Conservation (phyloP, 2,329 filamentous ascomycete genomes). For the Nothopassalora personata region DNA sequence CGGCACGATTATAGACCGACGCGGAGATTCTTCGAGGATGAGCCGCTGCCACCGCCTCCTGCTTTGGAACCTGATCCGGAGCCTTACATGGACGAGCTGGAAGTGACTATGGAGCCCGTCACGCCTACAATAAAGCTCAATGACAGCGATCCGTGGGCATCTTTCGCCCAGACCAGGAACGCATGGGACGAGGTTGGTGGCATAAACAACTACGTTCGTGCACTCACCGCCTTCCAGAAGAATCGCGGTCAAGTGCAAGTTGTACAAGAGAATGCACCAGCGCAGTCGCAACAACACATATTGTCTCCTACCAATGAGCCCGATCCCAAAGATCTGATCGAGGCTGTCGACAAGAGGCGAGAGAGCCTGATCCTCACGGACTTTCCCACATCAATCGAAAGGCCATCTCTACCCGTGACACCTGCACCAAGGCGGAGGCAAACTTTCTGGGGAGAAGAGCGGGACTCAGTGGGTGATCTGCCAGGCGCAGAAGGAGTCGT, state of each 20-base stretch:
- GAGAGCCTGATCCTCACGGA: slow-evolving; percentile 70
- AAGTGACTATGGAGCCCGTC: slow-evolving; percentile 22
- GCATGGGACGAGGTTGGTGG: slow-evolving; percentile 90
- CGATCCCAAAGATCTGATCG: slow-evolving; percentile 24
- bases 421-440: slow-evolving; percentile 70
- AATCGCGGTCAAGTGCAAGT: slow-evolving; percentile 42
- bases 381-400: slow-evolving; percentile 75
- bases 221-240: slow-evolving; percentile 58
- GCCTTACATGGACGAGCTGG: slow-evolving; percentile 26
- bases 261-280: slow-evolving; percentile 16
- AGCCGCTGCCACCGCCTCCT: slow-evolving; percentile 17
- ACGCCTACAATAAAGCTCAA: slow-evolving; percentile 47
- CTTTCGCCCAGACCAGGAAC: slow-evolving; percentile 63
- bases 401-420: slow-evolving; percentile 84
- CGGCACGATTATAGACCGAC: slow-evolving; percentile 58
- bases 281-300: slow-evolving; percentile 15
- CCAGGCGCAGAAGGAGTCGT: slow-evolving; percentile 79
- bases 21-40: slow-evolving; percentile 61
- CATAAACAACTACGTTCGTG: slow-evolving; percentile 81
- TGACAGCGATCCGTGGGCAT: slow-evolving; percentile 61
- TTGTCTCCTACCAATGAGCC: slow-evolving; percentile 23
- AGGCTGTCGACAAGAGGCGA: slow-evolving; percentile 36
- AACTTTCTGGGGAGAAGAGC: slow-evolving; percentile 62
- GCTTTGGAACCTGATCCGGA: slow-evolving; percentile 18
- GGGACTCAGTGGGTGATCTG: slow-evolving; percentile 54